These are phyloP conservation scores for Leishmania major DNA, from an alignment of 208 protist genomes.

Conservation along the genomic window DNA sequence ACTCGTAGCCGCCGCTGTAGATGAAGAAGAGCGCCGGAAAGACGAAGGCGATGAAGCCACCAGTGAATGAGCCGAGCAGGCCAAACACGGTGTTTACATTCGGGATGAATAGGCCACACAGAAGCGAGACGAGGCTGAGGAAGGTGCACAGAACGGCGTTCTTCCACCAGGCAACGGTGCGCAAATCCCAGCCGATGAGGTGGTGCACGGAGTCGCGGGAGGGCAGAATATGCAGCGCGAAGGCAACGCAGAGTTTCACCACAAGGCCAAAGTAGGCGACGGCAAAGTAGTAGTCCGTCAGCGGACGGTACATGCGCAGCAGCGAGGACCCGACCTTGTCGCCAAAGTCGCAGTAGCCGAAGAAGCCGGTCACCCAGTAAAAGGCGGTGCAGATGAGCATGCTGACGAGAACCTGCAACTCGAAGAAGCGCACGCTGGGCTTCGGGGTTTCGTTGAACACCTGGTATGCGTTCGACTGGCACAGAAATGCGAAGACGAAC, in stretches of 20 bases:
- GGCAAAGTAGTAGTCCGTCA: conserved; percentile 56
- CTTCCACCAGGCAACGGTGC: conserved; percentile 60
- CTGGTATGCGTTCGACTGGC: conserved; percentile 70
- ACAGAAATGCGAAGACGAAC: conserved; percentile 74
- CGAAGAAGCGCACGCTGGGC: conserved; percentile 44
- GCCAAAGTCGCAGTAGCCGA: conserved; percentile 76
- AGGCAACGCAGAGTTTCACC: conserved; percentile 74
- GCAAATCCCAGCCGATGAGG: conserved; percentile 52
- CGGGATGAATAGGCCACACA: conserved; percentile 71
- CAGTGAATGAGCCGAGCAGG: conserved; percentile 66
- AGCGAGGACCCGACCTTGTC: conserved; percentile 42
- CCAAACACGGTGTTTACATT: conserved; percentile 79
- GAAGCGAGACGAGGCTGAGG: conserved; percentile 46
- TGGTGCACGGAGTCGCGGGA: conserved; percentile 68
- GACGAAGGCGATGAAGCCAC: conserved; percentile 69
- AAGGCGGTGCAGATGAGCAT: conserved; percentile 74
- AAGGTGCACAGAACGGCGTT: conserved; percentile 46
- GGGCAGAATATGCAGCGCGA: conserved; percentile 70
- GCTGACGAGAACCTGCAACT: conserved; percentile 43
- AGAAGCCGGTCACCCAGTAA: conserved; percentile 77
- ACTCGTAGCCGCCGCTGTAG: conserved; percentile 52
- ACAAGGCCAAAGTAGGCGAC: conserved; percentile 73
- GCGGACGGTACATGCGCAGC: conserved; percentile 63
- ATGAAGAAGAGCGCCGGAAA: conserved; percentile 82
- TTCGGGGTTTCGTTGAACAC: conserved; percentile 57